phyloP scores from a whole-genome alignment of 2,329 filamentous ascomycete genomes.

The Rugonectria rugulosa region DNA sequence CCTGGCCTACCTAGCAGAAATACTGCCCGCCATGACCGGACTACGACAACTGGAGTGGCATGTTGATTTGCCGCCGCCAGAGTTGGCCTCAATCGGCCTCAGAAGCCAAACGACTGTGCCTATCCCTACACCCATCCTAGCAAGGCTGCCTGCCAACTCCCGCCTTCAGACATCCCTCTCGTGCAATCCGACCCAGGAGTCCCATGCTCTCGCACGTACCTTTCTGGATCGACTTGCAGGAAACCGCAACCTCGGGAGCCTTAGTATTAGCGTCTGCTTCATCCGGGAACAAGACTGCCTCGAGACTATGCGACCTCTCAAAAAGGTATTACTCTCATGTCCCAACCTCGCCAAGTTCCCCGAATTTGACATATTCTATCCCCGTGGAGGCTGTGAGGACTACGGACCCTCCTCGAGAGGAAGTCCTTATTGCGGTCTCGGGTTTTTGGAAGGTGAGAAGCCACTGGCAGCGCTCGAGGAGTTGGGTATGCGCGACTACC shows the following conservation, averaged over 20 bases:
- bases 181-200: conserved; percentile 1
- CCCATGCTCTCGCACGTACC: conserved; percentile 4
- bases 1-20: neutral
- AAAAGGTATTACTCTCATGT: conserved; percentile 18
- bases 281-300: conserved; percentile 12
- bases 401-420: neutral
- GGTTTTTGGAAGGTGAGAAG: conserved; percentile 4
- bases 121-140: conserved; percentile 6
- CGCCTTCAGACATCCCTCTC: conserved; percentile 11
- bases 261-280: conserved; percentile 10
- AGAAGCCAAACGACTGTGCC: neutral
- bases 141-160: neutral
- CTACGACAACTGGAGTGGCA: conserved; percentile 14
- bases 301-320: conserved; percentile 18
- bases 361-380: conserved; percentile 7
- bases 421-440: conserved; percentile 8
- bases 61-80: neutral
- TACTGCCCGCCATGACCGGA: conserved; percentile 11
- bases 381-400: neutral
- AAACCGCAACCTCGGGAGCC: conserved; percentile 5
- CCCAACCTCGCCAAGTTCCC: conserved; percentile 19
- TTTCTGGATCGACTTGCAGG: conserved; percentile 3
- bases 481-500: conserved; percentile 11
- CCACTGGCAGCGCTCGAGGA: conserved; percentile 13
- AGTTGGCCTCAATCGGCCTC: no score